Base-by-base conservation (phyloP, 768 basidiomycete genomes). In the Harrya chromipes region DNA sequence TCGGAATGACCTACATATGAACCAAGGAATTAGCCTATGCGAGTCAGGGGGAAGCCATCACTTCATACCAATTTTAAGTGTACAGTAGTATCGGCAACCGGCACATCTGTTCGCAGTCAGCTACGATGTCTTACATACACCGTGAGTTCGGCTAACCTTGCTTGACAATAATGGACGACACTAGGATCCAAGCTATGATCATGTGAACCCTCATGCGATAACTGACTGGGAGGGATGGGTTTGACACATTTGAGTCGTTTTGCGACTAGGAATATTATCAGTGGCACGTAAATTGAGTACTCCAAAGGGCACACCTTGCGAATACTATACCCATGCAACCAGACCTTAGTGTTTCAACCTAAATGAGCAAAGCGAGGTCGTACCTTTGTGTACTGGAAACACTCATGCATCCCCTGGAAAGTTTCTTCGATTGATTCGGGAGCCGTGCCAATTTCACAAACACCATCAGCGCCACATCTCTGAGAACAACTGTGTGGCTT, bases 371-470 rank as follows among this genome's bases (percentile, higher is more conserved):
- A 27, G 8, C 10, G 31, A 23, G 29, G 17, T 43, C 49, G 27
- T 40, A 79, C 83, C 74, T 77, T 85, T 1, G 83, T 84, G 48
- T 81, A 85, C 54, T 81, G 75, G 63, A 82, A 84, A 2, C 73
- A 79, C 54, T 82, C 78, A 36, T 83, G 78, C 49, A 68, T 70
- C 2, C 84, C 84, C 0, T 73, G 77, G 52, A 84, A 85, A 0
- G 80, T 83, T 6, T 75, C 80, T 52, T 83, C 77, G 16, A 85
- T 74, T 0, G 80, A 77, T 46, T 79, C 74, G 0, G 83, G 83
- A 0, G 73, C 60, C 0, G 75, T 78, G 35, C 80, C 75, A 11
- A 84, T 83, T 44, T 82, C 71, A 49, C 83, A 84, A 19, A 76
- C 75, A 4, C 84, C 83, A 1, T 48, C 46, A 0, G 71, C 70